A percentile compares a stretch with the other conserved stretches of the same genome.
Conservation (phyloP, 108 stramenopile species). For the Stephanodiscus triporus region DNA sequence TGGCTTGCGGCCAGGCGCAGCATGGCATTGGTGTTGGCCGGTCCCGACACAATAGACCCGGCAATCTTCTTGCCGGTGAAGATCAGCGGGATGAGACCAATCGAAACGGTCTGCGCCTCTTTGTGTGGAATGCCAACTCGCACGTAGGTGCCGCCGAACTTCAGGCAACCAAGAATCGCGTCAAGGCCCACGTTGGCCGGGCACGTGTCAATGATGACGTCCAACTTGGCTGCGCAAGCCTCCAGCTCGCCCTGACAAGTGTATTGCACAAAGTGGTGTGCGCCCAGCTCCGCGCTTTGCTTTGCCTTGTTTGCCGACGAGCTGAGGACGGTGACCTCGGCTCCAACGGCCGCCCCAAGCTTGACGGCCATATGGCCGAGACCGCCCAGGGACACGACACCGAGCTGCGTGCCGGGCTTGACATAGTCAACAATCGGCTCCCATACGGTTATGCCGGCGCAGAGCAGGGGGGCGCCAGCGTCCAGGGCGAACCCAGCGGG, state of each 20-base stretch:
- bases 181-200: conserved; percentile 22
- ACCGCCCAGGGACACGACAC: conserved; percentile 25
- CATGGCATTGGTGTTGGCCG: conserved; percentile 24
- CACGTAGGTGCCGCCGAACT: conserved; percentile 33
- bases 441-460: conserved; percentile 24
- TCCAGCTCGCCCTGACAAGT: conserved; percentile 24
- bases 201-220: conserved; percentile 33
- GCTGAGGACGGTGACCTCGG: conserved; percentile 36
- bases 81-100: conserved; percentile 1
- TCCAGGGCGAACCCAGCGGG: conserved; percentile 24
- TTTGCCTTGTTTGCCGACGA: conserved; percentile 20
- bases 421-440: conserved; percentile 33
- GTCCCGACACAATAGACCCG: conserved; percentile 40
- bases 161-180: conserved; percentile 18
- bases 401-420: conserved; percentile 17
- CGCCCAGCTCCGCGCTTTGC: conserved; percentile 18
- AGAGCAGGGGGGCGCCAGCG: conserved; percentile 30
- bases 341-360: conserved; percentile 27
- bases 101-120: conserved; percentile 18
- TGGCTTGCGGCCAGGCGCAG: conserved; percentile 24
- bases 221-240: conserved; percentile 23
- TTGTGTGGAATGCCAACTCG: conserved; percentile 26
- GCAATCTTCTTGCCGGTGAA: conserved; percentile 41
- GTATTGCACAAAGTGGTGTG: conserved; percentile 19
- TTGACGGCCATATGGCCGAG: conserved; percentile 29